phyloP scores from a whole-genome alignment of 225 moss, liverwort and hornwort genomes.

The Pseudoscleropodium purum region DNA sequence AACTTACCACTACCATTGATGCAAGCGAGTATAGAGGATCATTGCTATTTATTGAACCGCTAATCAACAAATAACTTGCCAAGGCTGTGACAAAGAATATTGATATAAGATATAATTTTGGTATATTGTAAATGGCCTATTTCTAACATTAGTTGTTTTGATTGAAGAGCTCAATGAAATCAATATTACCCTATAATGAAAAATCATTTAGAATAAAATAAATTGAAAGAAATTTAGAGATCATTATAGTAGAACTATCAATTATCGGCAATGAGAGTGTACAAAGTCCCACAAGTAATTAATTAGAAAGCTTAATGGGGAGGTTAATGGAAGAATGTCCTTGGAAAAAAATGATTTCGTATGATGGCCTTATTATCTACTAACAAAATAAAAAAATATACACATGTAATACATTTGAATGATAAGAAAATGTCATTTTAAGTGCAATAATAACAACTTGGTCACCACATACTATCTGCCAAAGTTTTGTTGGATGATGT shows the following conservation, averaged over 20 bases:
- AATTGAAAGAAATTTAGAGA: neutral
- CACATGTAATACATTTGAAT: neutral
- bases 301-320: neutral
- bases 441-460: neutral
- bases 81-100: constrained; percentile 28
- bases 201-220: neutral
- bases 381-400: neutral
- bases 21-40: constrained; percentile 39
- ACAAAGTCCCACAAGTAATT: neutral
- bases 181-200: neutral
- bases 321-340: neutral
- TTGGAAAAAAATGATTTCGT: neutral
- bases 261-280: neutral
- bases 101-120: neutral
- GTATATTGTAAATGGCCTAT: neutral
- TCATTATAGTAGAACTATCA: neutral
- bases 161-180: neutral
- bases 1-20: constrained; percentile 41
- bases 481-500: constrained; percentile 42
- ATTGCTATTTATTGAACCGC: constrained; percentile 13
- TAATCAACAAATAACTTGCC: constrained; percentile 36
- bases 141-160: neutral
- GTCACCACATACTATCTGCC: constrained; percentile 37
- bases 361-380: neutral
- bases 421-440: neutral